A percentile compares a stretch with the other conserved stretches of the same genome.
Evolutionary conservation across 192 early-diverging fungal genomes (phyloP).

Genomic region (Pilobolus umbonatus): DNA sequence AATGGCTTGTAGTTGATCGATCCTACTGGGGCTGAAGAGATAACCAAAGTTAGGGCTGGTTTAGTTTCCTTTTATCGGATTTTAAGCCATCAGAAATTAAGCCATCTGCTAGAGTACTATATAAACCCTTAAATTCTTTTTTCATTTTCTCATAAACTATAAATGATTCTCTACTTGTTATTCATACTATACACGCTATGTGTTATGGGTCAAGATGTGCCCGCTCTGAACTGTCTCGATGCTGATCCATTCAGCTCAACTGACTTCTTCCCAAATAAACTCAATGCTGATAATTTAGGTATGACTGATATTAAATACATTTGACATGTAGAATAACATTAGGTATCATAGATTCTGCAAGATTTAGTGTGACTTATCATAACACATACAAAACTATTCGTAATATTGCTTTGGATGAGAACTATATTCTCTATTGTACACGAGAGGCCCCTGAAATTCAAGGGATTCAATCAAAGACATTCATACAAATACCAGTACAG

Average conservation of each 20-base stretch:
- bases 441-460: constrained; percentile 8
- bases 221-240: constrained; percentile 3
- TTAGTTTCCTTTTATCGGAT: no score
- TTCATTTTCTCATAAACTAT: no score
- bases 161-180: no score
- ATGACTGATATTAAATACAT: no score
- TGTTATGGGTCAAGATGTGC: no score
- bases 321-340: background rate
- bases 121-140: no score
- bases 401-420: constrained; percentile 24
- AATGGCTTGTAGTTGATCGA: no score
- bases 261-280: constrained; percentile 13
- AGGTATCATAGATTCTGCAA: constrained; percentile 19
- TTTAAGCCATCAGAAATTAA: no score
- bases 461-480: background rate
- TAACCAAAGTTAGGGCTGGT: no score
- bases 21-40: no score
- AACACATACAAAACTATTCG: constrained; percentile 34
- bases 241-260: constrained; percentile 6
- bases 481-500: constrained; percentile 37
- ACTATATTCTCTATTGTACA: constrained; percentile 40
- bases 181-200: no score
- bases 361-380: constrained; percentile 29
- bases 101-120: no score
- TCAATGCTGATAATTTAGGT: background rate